A percentile compares a stretch with the other conserved stretches of the same genome.
Conservation (phyloP, 495 filamentous ascomycete species). For the Podospora pseudopauciseta region DNA sequence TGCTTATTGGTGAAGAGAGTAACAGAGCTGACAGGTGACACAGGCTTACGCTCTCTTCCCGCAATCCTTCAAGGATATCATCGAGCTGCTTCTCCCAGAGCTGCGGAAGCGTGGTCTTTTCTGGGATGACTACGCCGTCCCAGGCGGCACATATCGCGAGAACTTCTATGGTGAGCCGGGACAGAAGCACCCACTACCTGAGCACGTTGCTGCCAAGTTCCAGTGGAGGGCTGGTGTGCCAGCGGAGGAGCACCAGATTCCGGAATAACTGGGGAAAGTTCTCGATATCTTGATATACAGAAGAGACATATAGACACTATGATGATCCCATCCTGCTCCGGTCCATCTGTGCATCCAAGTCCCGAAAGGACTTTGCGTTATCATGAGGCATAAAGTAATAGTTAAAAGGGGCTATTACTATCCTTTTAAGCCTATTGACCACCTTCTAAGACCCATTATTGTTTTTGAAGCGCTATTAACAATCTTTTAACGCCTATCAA, state of each 20-base stretch:
- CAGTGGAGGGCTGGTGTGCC: constrained; percentile 37
- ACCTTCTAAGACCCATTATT: too few species aligned
- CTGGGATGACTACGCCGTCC: constrained; percentile 48
- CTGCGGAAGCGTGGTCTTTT: constrained; percentile 53
- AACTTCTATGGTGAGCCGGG: constrained; percentile 43
- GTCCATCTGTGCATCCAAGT: too few species aligned
- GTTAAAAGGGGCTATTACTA: too few species aligned
- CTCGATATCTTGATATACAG: too few species aligned
- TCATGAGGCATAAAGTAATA: too few species aligned
- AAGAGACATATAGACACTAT: too few species aligned
- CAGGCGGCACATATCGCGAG: constrained; percentile 50
- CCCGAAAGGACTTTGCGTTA: too few species aligned
- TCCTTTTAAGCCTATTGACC: too few species aligned
- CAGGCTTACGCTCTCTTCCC: constrained; percentile 59
- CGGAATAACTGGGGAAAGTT: constrained; percentile 9
- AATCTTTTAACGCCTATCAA: too few species aligned
- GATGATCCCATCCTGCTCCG: too few species aligned
- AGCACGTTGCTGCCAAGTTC: constrained; percentile 36
- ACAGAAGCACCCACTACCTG: constrained; percentile 30
- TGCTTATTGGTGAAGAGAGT: background rate
- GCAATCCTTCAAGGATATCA: constrained; percentile 59
- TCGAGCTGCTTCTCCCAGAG: constrained; percentile 58
- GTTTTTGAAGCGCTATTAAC: too few species aligned
- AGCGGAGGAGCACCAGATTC: constrained; percentile 31
- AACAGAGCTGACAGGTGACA: constrained; percentile 5